Conservation (phyloP, 176 grass and related monocot species). For the Aegilops speltoides region DNA sequence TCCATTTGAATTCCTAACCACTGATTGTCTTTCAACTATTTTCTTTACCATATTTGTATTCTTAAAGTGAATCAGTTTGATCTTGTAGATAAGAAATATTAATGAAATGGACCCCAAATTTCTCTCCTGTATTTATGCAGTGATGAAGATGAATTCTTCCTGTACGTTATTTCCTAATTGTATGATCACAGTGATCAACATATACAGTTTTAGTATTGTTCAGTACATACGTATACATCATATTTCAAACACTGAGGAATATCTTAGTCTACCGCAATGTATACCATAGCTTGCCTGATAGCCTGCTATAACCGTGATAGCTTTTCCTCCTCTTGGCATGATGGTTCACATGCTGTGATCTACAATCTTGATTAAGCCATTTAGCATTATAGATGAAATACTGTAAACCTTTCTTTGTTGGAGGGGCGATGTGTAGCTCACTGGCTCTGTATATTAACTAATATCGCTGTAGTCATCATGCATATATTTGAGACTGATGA, state of each 20-base stretch:
- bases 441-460: not conserved
- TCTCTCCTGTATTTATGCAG: not conserved
- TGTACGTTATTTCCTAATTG: not conserved
- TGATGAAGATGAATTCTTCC: not conserved
- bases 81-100: not conserved
- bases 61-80: not conserved
- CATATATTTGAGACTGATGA: not conserved
- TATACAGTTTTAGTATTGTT: not conserved
- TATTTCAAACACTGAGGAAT: not conserved
- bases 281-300: not conserved
- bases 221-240: not conserved
- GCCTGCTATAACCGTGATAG: not conserved
- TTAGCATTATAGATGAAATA: not conserved
- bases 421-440: not conserved
- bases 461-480: not conserved
- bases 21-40: not conserved
- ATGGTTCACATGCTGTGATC: not conserved
- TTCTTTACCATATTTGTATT: not conserved
- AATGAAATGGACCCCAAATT: not conserved
- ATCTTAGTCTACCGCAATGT: not conserved
- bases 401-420: not conserved
- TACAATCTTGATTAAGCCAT: not conserved
- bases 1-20: not conserved
- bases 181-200: not conserved
- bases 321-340: not conserved